These are phyloP conservation scores for Persicaria tinctoria DNA, from an alignment of 148 eudicot species.

Conservation along the genomic window DNA sequence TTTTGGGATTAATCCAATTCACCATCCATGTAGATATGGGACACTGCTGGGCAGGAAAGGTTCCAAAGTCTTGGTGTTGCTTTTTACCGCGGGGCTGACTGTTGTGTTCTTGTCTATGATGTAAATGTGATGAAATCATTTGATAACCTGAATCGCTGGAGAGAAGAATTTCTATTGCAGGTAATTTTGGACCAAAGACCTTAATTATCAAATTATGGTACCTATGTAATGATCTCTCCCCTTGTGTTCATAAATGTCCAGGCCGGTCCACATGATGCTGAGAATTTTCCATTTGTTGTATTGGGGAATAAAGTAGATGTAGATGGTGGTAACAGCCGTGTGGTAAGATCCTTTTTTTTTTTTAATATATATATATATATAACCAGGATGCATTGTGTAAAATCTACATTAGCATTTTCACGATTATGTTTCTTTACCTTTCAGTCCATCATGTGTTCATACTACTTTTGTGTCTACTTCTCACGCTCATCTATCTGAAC, in stretches of 20 bases:
- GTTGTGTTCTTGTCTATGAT: slow-evolving; percentile 74
- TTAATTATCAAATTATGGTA: not conserved
- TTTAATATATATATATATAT: not conserved
- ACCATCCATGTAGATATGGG: slow-evolving; percentile 54
- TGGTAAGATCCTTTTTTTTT: slow-evolving; percentile 36
- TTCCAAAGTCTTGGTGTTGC: slow-evolving; percentile 87
- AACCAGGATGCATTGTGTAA: not conserved
- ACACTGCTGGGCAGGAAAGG: slow-evolving; percentile 87
- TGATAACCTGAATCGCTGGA: slow-evolving; percentile 68
- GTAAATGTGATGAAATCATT: slow-evolving; percentile 76
- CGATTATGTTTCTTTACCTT: not conserved
- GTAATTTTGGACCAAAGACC: slow-evolving; percentile 20
- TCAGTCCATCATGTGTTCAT: no score
- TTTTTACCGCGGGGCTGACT: slow-evolving; percentile 80
- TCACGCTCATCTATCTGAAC: slow-evolving; percentile 4
- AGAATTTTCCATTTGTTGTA: slow-evolving; percentile 77
- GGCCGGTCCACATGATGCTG: slow-evolving; percentile 84
- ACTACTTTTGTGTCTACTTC: not conserved
- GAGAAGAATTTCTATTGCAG: slow-evolving; percentile 74
- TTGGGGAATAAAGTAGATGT: slow-evolving; percentile 73
- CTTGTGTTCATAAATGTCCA: slow-evolving; percentile 21
- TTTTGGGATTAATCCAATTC: not conserved
- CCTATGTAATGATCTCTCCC: not conserved
- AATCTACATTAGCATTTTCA: not conserved
- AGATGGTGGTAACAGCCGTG: slow-evolving; percentile 78